A percentile compares a stretch with the other conserved stretches of the same genome.
phyloP scores from a whole-genome alignment of 2,329 filamentous ascomycete genomes.

The Curvularia eragrostidis region DNA sequence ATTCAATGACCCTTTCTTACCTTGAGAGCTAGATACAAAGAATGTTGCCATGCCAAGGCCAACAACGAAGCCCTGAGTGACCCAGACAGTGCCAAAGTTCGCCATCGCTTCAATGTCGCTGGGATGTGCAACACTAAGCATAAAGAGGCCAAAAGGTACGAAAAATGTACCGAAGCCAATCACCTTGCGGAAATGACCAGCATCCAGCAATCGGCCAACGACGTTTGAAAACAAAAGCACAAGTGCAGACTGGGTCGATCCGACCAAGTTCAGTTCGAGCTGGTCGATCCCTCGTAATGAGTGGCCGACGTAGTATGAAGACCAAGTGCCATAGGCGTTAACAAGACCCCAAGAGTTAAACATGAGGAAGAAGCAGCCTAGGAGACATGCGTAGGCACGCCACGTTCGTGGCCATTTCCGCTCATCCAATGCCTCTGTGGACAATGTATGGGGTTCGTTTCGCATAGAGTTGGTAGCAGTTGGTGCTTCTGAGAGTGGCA shows the following conservation, averaged over 20 bases:
- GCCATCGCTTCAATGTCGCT: constrained; percentile 44
- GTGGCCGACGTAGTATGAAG: constrained; percentile 57
- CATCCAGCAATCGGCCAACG: constrained; percentile 59
- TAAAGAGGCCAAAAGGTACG: constrained; percentile 54
- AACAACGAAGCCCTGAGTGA: constrained; percentile 56
- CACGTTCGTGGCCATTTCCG: constrained; percentile 55
- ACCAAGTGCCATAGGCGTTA: constrained; percentile 59
- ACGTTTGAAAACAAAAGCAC: constrained; percentile 55
- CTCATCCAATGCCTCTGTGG: constrained; percentile 32
- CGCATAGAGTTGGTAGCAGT: constrained; percentile 35
- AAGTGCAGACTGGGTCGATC: constrained; percentile 56
- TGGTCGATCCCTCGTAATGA: constrained; percentile 52
- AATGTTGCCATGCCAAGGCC: constrained; percentile 61
- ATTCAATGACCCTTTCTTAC: constrained; percentile 38
- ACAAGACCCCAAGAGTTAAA: constrained; percentile 58
- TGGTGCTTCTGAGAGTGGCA: constrained; percentile 36
- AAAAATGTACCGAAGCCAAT: constrained; percentile 53
- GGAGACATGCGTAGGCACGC: constrained; percentile 54
- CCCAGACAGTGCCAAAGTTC: constrained; percentile 54
- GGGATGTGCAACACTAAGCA: constrained; percentile 53
- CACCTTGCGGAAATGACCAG: constrained; percentile 52
- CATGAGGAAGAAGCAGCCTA: constrained; percentile 60
- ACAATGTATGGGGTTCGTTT: constrained; percentile 23
- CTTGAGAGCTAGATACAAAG: constrained; percentile 60
- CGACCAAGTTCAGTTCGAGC: constrained; percentile 56